Base-by-base conservation (phyloP, 2,329 filamentous ascomycete genomes). In the Ceratocystis papillata region DNA sequence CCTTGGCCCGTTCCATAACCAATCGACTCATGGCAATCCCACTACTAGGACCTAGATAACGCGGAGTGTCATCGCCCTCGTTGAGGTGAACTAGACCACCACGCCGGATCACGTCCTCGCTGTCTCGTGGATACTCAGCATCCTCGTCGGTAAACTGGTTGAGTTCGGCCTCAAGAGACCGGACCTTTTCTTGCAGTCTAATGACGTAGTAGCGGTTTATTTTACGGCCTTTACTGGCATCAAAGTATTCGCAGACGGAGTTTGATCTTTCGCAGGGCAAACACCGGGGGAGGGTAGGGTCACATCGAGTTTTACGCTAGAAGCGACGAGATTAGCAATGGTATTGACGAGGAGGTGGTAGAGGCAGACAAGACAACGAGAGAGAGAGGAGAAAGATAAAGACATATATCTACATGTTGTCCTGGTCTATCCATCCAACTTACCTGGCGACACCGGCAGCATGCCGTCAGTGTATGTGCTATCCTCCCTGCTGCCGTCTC, bases 1-100 rank as follows among this genome's bases (percentile, higher is more conserved):
- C 87, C 77, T 96, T 97, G 64, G 93, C 93, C 75, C 96, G 86
- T 74, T 96, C 92, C 88, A 99, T 96, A 10, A 99, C 87, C 70
- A 97, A 81, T 37, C 93, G 86, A 12, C 92, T 96, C 79, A 97
- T 96, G 73, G 91, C 90, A 72, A 96, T 96, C 68, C 93, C 94
- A 74, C 93, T 97, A 62, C 92, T 96, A 2, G 94, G 89, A 0
- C 94, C 94, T 2, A 99, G 79, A 73, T 94, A 97, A 69, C 93
- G 89, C 17, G 89, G 86, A 1, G 83, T 87, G 76, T 96, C 93
- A 74, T 96, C 90, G 66, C 87, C 86, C 71, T 93, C 89, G 72
- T 88, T 86, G 64, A 97, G 84, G 55, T 87, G 87, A 71, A 97
- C 90, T 70, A 93, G 83, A 30, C 91, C 92, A 25, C 90, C 90